A percentile compares a stretch with the other conserved stretches of the same genome.
Conservation (phyloP, 2,329 filamentous ascomycete species). For the Fonsecaea erecta region DNA sequence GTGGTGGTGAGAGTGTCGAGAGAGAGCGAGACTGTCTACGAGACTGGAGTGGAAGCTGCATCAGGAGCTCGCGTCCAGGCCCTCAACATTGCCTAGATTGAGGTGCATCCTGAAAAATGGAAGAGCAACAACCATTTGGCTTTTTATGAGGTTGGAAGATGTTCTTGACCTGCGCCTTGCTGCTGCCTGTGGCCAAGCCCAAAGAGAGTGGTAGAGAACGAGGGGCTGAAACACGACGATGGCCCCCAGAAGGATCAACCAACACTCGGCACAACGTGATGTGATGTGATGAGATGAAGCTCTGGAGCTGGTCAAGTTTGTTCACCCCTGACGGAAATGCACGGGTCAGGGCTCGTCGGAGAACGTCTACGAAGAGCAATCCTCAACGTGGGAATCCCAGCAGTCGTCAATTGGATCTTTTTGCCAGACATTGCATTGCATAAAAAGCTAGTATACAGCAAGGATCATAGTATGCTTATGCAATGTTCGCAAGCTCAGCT, state of each 20-base stretch:
- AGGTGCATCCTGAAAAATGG: background rate
- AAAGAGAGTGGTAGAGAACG: slow-evolving; percentile 1
- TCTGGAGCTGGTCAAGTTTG: background rate
- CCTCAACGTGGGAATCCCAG: background rate
- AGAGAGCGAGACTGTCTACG: background rate
- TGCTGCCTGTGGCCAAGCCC: slow-evolving; percentile 31
- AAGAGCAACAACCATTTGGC: background rate
- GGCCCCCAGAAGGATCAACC: background rate
- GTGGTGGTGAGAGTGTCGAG: too few species aligned
- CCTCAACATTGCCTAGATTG: background rate
- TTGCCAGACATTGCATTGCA: slow-evolving; percentile 30
- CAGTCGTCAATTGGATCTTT: slow-evolving; percentile 3
- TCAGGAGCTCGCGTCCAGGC: background rate
- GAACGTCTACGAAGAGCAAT: background rate
- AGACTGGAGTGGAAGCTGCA: background rate
- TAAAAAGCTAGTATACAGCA: slow-evolving; percentile 36
- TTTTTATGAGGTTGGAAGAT: slow-evolving; percentile 13
- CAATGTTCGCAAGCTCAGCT: slow-evolving; percentile 28
- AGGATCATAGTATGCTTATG: slow-evolving; percentile 29
- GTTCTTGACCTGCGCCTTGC: slow-evolving; percentile 23
- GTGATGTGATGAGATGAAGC: background rate
- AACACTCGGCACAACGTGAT: background rate
- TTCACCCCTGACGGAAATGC: background rate
- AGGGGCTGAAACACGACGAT: background rate
- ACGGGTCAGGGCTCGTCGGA: background rate